phyloP scores from a whole-genome alignment of 192 early-diverging fungal genomes.

The Rhizophagus prolifer region DNA sequence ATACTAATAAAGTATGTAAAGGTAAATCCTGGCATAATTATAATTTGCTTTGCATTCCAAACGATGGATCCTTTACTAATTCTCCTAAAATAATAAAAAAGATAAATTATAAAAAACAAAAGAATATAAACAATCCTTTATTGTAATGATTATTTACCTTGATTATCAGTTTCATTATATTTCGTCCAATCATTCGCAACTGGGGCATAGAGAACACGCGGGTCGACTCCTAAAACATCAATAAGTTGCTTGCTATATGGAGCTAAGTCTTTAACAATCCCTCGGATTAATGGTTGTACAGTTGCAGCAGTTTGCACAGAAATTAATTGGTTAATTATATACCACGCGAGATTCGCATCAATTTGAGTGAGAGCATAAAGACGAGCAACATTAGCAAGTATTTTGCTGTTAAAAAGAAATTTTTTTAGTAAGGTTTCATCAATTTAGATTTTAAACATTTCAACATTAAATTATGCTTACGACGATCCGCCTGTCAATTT shows the following conservation, averaged over 20 bases:
- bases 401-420: slow-evolving; percentile 19
- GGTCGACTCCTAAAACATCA: slow-evolving; percentile 59
- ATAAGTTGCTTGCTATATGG: slow-evolving; percentile 52
- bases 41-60: not conserved
- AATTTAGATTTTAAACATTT: not conserved
- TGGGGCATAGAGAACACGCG: slow-evolving; percentile 64
- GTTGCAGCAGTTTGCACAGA: slow-evolving; percentile 46
- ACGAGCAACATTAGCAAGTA: slow-evolving; percentile 45
- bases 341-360: slow-evolving; percentile 57
- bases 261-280: slow-evolving; percentile 52
- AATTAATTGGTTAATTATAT: slow-evolving; percentile 50
- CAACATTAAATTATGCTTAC: slow-evolving; percentile 26
- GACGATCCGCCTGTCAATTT: slow-evolving; percentile 36
- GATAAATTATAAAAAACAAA: not conserved
- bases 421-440: not conserved
- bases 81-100: not conserved
- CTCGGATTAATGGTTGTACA: slow-evolving; percentile 44
- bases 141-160: slow-evolving; percentile 43
- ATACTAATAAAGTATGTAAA: no score
- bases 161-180: slow-evolving; percentile 66
- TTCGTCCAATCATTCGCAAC: slow-evolving; percentile 68
- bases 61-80: not conserved
- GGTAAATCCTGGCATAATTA: not conserved
- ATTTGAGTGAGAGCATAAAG: slow-evolving; percentile 55
- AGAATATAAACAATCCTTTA: not conserved